Conservation (phyloP, 345 rosid species). For the Arabis alpina region DNA sequence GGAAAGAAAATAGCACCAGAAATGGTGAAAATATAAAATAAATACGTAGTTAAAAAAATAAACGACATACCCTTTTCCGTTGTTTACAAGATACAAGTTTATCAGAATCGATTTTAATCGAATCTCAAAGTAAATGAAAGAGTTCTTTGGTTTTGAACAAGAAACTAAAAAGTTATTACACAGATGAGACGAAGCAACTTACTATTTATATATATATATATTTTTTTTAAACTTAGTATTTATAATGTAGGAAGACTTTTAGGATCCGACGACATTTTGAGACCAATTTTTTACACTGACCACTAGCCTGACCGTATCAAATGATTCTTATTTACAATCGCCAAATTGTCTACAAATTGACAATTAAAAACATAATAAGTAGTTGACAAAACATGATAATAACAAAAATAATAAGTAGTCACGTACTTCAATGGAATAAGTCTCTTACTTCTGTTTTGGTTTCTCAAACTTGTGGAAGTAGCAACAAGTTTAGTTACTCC, state of each 20-base stretch:
- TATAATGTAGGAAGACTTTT: constrained; percentile 5
- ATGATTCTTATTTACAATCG: constrained; percentile 4
- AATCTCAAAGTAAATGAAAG: neutral
- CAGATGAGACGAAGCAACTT: neutral
- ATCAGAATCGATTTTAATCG: neutral
- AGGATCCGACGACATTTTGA: neutral
- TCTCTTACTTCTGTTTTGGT: too few relatives aligned
- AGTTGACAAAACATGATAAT: too few relatives aligned
- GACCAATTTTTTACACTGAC: constrained; percentile 1
- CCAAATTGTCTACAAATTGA: neutral
- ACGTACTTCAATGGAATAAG: too few relatives aligned
- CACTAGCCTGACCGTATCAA: neutral
- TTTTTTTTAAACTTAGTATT: too few relatives aligned
- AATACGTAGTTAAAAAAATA: too few relatives aligned
- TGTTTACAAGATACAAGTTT: neutral
- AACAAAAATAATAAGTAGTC: too few relatives aligned
- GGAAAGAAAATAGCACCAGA: neutral
- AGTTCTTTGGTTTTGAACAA: neutral
- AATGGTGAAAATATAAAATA: neutral
- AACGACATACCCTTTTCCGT: neutral
- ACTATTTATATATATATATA: constrained; percentile 12
- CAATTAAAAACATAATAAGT: neutral
- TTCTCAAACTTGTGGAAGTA: constrained; percentile 42
- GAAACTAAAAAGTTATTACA: neutral
- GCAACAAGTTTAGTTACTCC: constrained; percentile 22